Evolutionary conservation across 2,329 filamentous ascomycete species (phyloP).

Genomic region (Botrytis fragariae): DNA sequence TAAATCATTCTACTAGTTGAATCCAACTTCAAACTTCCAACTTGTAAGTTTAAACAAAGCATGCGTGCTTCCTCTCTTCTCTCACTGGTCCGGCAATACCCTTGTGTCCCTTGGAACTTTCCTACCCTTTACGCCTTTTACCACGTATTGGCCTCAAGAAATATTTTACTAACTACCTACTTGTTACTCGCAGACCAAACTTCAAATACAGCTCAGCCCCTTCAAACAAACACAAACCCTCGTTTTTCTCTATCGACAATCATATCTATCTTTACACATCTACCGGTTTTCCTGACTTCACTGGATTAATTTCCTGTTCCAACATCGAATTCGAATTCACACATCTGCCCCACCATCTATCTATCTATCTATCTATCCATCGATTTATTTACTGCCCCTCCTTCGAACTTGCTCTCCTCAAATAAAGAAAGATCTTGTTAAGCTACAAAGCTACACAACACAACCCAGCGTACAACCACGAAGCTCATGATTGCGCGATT

Average conservation of each 20-base stretch:
- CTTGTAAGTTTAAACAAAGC: not conserved
- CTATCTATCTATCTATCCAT: not conserved
- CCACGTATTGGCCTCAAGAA: not conserved
- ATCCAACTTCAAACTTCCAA: not conserved
- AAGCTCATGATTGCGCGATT: constrained; percentile 20
- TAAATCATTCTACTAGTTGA: not conserved
- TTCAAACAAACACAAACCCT: not conserved
- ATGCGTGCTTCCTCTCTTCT: not conserved
- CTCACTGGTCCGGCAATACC: constrained; percentile 3
- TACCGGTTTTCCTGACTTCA: not conserved
- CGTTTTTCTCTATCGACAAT: not conserved
- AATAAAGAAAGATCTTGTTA: not conserved
- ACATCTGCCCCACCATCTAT: not conserved
- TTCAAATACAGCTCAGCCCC: constrained; percentile 3
- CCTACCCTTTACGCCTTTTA: not conserved
- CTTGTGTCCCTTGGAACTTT: not conserved
- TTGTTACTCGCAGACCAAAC: not conserved
- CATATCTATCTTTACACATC: not conserved
- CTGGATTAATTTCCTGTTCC: not conserved
- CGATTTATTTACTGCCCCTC: constrained; percentile 7
- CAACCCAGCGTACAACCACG: not conserved
- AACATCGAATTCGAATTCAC: not conserved
- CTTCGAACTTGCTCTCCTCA: not conserved
- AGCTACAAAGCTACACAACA: not conserved
- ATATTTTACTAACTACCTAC: not conserved